Conservation (phyloP, 2,329 filamentous ascomycete genomes). For the Lachnellula suecica region DNA sequence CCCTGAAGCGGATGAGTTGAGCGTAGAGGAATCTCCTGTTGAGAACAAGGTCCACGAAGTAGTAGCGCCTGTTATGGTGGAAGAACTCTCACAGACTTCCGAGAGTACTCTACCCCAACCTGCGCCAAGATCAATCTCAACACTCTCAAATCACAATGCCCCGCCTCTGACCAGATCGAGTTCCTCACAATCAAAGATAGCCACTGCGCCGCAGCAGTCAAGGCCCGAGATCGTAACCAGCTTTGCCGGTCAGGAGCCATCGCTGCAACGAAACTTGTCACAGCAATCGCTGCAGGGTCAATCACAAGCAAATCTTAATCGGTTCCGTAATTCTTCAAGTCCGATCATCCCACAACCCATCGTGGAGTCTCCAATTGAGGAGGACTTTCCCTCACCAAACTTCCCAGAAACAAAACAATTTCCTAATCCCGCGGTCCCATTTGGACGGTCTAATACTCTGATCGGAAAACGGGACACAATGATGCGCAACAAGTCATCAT, state of each 20-base stretch:
- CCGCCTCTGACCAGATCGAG: slow-evolving; percentile 14
- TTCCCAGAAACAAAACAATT: slow-evolving; percentile 13
- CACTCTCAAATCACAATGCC: slow-evolving; percentile 14
- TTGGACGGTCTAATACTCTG: slow-evolving; percentile 41
- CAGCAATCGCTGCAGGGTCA: slow-evolving; percentile 5
- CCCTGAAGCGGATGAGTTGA: slow-evolving; percentile 64
- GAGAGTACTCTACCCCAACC: slow-evolving; percentile 16
- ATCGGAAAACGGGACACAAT: slow-evolving; percentile 54
- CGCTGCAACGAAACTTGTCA: slow-evolving; percentile 14
- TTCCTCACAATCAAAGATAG: slow-evolving; percentile 11
- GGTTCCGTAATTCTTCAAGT: slow-evolving; percentile 33
- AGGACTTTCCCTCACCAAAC: slow-evolving; percentile 20
- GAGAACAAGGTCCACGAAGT: slow-evolving; percentile 44
- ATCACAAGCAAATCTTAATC: slow-evolving; percentile 13
- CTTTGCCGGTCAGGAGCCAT: slow-evolving; percentile 7
- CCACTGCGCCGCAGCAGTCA: not conserved
- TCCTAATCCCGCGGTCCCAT: slow-evolving; percentile 25
- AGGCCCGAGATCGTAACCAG: slow-evolving; percentile 5
- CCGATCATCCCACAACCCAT: slow-evolving; percentile 34
- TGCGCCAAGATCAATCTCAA: slow-evolving; percentile 19
- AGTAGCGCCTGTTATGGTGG: slow-evolving; percentile 61
- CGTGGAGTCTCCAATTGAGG: slow-evolving; percentile 36
- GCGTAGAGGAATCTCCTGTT: slow-evolving; percentile 43
- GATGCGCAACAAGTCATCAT: slow-evolving; percentile 35
- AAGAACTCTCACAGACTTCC: slow-evolving; percentile 64